A percentile compares a stretch with the other conserved stretches of the same genome.
These are phyloP conservation scores for Medicago lupulina DNA, from an alignment of 306 rosid species.

Conservation along the genomic window DNA sequence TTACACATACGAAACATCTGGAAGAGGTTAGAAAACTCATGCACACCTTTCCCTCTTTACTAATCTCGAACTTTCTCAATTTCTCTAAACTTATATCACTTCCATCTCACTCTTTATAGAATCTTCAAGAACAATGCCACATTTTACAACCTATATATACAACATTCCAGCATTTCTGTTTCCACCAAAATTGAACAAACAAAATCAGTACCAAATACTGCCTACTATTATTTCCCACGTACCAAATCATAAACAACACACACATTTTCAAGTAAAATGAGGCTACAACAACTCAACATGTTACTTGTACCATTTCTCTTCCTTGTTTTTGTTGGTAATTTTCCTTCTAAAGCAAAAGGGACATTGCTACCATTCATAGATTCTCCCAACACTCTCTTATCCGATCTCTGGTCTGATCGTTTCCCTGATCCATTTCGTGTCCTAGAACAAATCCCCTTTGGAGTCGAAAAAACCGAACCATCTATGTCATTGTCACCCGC, in stretches of 20 bases:
- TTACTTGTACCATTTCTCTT: conserved; percentile 20
- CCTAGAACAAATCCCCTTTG: conserved; percentile 66
- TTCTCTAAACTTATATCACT: too few species aligned
- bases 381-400: conserved; percentile 47
- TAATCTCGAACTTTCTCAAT: too few species aligned
- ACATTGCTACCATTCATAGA: conserved; percentile 62
- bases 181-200: too few species aligned
- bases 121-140: too few species aligned
- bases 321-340: conserved; percentile 18
- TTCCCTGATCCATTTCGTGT: conserved; percentile 66
- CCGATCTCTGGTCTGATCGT: conserved; percentile 50
- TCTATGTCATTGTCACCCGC: conserved; percentile 44
- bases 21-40: too few species aligned
- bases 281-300: conserved; percentile 29
- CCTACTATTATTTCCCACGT: too few species aligned
- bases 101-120: too few species aligned
- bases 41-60: too few species aligned
- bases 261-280: conserved; percentile 44
- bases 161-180: too few species aligned
- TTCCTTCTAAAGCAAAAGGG: conserved; percentile 47
- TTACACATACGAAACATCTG: too few species aligned
- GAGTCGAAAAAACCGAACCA: conserved; percentile 50
- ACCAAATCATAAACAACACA: neutral
- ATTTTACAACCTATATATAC: too few species aligned
- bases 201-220: too few species aligned